Conservation (phyloP, 768 basidiomycete genomes). For the Naganishia friedmannii region DNA sequence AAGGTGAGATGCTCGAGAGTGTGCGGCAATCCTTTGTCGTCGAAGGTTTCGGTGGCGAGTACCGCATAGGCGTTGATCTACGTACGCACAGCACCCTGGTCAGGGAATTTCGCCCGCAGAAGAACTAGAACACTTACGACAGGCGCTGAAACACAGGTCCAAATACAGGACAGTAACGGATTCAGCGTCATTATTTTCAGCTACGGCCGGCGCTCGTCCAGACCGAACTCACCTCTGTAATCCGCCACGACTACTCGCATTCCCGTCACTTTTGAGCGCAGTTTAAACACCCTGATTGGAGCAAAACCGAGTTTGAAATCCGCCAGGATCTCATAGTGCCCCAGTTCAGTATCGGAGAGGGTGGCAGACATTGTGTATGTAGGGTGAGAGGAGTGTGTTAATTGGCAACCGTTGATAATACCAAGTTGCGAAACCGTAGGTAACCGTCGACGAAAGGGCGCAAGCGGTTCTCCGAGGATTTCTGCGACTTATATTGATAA, state of each 20-base stretch:
- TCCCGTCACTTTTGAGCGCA: conserved; percentile 80
- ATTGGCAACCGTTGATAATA: not conserved
- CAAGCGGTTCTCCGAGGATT: too few relatives aligned
- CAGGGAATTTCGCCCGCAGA: not conserved
- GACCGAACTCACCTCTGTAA: conserved; percentile 58
- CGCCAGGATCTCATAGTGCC: conserved; percentile 80
- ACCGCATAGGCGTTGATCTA: conserved; percentile 88
- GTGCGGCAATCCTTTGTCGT: conserved; percentile 92
- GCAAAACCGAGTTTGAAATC: conserved; percentile 72
- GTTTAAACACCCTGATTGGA: conserved; percentile 80
- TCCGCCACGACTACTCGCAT: conserved; percentile 86
- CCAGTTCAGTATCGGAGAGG: conserved; percentile 53
- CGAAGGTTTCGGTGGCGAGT: conserved; percentile 89
- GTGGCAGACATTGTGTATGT: not conserved
- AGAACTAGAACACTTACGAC: conserved; percentile 34
- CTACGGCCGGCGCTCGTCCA: too few relatives aligned
- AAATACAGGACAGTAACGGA: not conserved
- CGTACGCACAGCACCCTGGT: conserved; percentile 57
- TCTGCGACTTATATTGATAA: too few relatives aligned
- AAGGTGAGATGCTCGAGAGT: conserved; percentile 93
- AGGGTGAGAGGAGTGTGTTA: not conserved
- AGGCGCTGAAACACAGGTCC: not conserved
- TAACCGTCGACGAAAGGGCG: too few relatives aligned
- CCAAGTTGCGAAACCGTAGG: too few relatives aligned
- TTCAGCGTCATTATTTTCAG: not conserved